Evolutionary conservation across 805 yeast genomes (phyloP).

Genomic region (Ascoidea asiatica): DNA sequence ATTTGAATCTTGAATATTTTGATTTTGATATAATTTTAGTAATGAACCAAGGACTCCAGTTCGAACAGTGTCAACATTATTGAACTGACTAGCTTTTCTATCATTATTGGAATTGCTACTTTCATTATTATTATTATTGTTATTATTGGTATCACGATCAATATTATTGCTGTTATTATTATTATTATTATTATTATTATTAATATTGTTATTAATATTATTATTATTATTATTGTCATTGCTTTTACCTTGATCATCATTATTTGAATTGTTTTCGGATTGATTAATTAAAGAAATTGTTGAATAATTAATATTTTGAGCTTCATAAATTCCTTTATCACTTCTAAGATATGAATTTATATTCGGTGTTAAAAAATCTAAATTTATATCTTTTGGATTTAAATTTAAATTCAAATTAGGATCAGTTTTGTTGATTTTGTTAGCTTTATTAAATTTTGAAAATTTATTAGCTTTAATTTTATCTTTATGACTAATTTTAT

Average conservation of each 20-base stretch:
- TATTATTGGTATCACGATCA: background rate
- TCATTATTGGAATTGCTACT: background rate
- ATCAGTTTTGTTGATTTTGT: background rate
- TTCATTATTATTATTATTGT: background rate
- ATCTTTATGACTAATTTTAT: too few relatives aligned
- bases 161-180: background rate
- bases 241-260: background rate
- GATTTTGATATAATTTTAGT: constrained; percentile 51
- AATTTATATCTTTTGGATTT: background rate
- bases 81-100: background rate
- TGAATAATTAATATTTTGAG: background rate
- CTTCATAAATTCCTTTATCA: background rate
- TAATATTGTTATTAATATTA: background rate
- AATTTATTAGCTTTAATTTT: background rate
- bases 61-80: too few relatives aligned
- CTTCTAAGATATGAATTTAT: background rate
- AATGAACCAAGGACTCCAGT: constrained; percentile 79
- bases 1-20: constrained; percentile 1
- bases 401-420: too few relatives aligned
- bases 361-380: background rate
- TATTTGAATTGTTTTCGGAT: constrained; percentile 1
- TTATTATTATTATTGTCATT: background rate
- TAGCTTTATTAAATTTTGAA: too few relatives aligned
- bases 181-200: background rate
- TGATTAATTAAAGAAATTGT: background rate